Evolutionary conservation across 371 early-diverging fungal species (phyloP).

Genomic region (Rhizopus stolonifer): DNA sequence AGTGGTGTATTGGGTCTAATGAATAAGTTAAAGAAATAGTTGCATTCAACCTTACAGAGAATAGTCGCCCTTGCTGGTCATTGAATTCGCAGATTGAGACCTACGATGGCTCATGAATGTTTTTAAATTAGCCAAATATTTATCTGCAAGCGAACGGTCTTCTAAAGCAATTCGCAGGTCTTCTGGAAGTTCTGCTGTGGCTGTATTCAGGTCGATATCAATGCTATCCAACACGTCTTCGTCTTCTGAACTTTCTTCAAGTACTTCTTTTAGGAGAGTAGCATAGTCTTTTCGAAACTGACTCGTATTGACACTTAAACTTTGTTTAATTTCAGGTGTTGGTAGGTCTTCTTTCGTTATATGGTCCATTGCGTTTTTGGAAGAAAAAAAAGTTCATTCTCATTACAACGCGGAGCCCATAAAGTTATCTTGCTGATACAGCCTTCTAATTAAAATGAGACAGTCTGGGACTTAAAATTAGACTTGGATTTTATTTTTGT

Average conservation of each 20-base stretch:
- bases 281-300: constrained; percentile 57
- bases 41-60: constrained; percentile 43
- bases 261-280: constrained; percentile 56
- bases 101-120: constrained; percentile 51
- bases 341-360: neutral
- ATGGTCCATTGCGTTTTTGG: too few species aligned
- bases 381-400: too few species aligned
- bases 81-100: constrained; percentile 42
- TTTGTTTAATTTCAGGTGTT: constrained; percentile 31
- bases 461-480: too few species aligned
- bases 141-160: constrained; percentile 47
- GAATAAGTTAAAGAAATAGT: constrained; percentile 9
- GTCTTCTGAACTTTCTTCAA: constrained; percentile 49
- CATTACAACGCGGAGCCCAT: too few species aligned
- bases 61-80: constrained; percentile 37
- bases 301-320: constrained; percentile 35
- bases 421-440: too few species aligned
- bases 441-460: too few species aligned
- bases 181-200: constrained; percentile 49
- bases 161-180: constrained; percentile 56
- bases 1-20: constrained; percentile 43
- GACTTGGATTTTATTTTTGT: too few species aligned
- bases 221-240: constrained; percentile 25
- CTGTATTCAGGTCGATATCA: constrained; percentile 44
- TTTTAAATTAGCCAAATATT: constrained; percentile 48